Base-by-base conservation (phyloP, 352 stramenopile species). In the Halophytophthora polymorphica region DNA sequence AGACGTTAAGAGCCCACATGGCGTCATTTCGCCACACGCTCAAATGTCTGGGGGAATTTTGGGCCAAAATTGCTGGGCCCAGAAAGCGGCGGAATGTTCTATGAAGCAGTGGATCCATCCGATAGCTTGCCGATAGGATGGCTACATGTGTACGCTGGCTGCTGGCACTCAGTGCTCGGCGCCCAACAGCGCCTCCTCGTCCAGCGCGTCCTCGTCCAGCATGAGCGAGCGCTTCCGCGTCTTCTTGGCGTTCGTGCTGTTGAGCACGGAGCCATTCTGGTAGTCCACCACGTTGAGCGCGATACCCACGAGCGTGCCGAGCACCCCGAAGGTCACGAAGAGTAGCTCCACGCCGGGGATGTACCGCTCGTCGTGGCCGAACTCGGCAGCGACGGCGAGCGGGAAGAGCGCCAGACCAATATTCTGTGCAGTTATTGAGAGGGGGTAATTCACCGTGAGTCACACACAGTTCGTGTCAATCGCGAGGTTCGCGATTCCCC, bases 301-400 rank as follows among this genome's bases (percentile, higher is more conserved):
- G 22, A 91, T 47, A 22, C 80, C 83, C 14, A 90, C 83, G 47
- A 89, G 52, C 42, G 66, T 89, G 35, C 83, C 83, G 51, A 89
- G 55, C 43, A 87, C 69, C 2, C 76, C 83, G 18, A 93, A 88
- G 17, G 78, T 76, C 35, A 90, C 79, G 50, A 93, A 93, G 6
- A 92, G 69, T 57, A 90, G 71, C 49, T 93, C 83, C 40, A 93
- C 83, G 31, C 73, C 73, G 1, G 83, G 83, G 48, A 92, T 90
- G 66, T 93, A 93, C 11, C 64, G 61, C 25, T 85, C 73, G 22
- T 84, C 68, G 42, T 75, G 63, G 50, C 81, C 84, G 63, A 88
- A 90, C 50, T 87, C 77, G 14, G 77, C 67, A 1, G 83, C 83
- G n/a, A 93, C 83, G 0, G 74, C 69, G 8, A 93, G 54, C 17